Evolutionary conservation across 1,139 yeast species (phyloP).

Genomic region (Chernovozyma aurita): DNA sequence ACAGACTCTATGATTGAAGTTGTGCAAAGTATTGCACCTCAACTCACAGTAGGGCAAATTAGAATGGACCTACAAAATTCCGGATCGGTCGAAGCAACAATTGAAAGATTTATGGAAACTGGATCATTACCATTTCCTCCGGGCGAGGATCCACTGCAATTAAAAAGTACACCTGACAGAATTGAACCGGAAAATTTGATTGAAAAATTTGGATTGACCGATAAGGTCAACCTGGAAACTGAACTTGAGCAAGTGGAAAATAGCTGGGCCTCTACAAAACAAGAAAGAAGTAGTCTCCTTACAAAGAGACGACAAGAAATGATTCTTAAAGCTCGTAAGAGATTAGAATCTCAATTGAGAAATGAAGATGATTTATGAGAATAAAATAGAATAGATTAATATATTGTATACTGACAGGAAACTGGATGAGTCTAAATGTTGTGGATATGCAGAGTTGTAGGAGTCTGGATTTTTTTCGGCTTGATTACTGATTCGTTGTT

Average conservation of each 20-base stretch:
- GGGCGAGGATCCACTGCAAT: constrained; percentile 21
- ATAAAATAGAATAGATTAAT: not conserved
- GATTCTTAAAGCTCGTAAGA: constrained; percentile 40
- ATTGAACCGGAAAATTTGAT: constrained; percentile 26
- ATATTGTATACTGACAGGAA: not conserved
- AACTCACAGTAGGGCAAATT: constrained; percentile 66
- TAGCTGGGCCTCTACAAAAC: constrained; percentile 17
- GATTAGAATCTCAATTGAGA: constrained; percentile 34
- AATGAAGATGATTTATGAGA: constrained; percentile 17
- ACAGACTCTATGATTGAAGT: constrained; percentile 80
- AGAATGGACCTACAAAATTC: constrained; percentile 58
- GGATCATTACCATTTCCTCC: constrained; percentile 70
- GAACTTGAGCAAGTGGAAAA: constrained; percentile 6
- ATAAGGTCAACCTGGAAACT: constrained; percentile 11
- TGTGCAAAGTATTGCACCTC: constrained; percentile 81
- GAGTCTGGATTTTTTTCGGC: too few relatives aligned
- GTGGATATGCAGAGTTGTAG: not conserved
- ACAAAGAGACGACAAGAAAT: constrained; percentile 36
- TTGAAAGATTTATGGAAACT: constrained; percentile 61
- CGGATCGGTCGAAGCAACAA: constrained; percentile 78
- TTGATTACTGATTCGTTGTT: too few relatives aligned
- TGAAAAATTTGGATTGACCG: constrained; percentile 31
- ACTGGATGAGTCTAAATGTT: not conserved
- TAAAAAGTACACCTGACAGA: constrained; percentile 6
- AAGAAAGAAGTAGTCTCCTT: constrained; percentile 17